A percentile compares a stretch with the other conserved stretches of the same genome.
These are phyloP conservation scores for Spongispora temasekensis DNA, from an alignment of 1,284 basidiomycete genomes.

Conservation along the genomic window DNA sequence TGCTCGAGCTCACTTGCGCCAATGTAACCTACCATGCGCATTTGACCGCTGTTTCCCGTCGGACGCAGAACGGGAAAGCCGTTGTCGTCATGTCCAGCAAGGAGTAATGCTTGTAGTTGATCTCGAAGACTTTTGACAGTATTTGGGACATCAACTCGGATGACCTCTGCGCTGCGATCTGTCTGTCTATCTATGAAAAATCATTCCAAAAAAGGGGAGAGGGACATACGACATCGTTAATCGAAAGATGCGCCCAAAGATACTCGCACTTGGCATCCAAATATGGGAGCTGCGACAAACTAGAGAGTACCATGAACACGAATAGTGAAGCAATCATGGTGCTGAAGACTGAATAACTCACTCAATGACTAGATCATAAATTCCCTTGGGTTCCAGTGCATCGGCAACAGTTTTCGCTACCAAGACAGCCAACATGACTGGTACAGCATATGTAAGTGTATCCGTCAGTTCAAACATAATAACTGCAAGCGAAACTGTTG, in stretches of 20 bases:
- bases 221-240: slow-evolving; percentile 71
- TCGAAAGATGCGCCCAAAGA: slow-evolving; percentile 76
- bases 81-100: slow-evolving; percentile 71
- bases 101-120: slow-evolving; percentile 61
- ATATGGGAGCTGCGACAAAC: slow-evolving; percentile 81
- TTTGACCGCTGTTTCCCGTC: slow-evolving; percentile 45
- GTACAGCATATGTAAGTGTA: slow-evolving; percentile 92
- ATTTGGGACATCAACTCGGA: slow-evolving; percentile 67
- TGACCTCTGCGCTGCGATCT: slow-evolving; percentile 63
- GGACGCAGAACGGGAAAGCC: slow-evolving; percentile 84
- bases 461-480: slow-evolving; percentile 99
- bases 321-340: background rate
- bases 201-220: background rate
- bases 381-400: slow-evolving; percentile 90
- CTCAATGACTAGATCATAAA: slow-evolving; percentile 95
- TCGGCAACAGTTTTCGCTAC: slow-evolving; percentile 95
- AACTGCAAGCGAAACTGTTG: slow-evolving; percentile 91
- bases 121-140: slow-evolving; percentile 72
- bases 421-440: slow-evolving; percentile 89
- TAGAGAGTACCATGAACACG: slow-evolving; percentile 23
- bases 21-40: slow-evolving; percentile 89
- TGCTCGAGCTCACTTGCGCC: slow-evolving; percentile 93
- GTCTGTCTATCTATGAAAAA: slow-evolving; percentile 43
- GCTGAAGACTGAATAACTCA: slow-evolving; percentile 38
- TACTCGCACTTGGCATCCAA: slow-evolving; percentile 89